These are phyloP conservation scores for Euclidium syriacum DNA, from an alignment of 345 rosid species.

Conservation along the genomic window DNA sequence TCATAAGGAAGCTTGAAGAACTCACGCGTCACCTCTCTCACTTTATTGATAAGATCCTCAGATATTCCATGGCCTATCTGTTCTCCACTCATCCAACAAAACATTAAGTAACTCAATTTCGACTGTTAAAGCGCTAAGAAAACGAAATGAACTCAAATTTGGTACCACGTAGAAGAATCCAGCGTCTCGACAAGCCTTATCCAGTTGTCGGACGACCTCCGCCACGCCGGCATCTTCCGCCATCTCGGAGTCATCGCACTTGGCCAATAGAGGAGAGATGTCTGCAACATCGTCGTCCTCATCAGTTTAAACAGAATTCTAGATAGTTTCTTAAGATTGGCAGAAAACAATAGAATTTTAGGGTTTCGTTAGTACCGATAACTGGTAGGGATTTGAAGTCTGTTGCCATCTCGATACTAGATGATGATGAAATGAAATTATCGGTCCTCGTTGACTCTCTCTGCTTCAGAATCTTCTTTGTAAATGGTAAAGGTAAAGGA, in stretches of 20 bases:
- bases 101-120: not conserved
- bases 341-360: not conserved
- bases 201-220: slow-evolving; percentile 54
- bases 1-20: slow-evolving; percentile 59
- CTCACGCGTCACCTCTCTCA: slow-evolving; percentile 38
- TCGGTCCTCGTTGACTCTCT: not conserved
- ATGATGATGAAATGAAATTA: no score
- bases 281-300: slow-evolving; percentile 37
- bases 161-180: slow-evolving; percentile 91
- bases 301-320: not conserved
- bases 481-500: not conserved
- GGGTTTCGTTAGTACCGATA: slow-evolving; percentile 37
- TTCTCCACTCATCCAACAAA: slow-evolving; percentile 22
- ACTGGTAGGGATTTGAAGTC: slow-evolving; percentile 60
- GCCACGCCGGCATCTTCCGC: slow-evolving; percentile 48
- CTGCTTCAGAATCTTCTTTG: not conserved
- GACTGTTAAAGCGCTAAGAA: not conserved
- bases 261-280: slow-evolving; percentile 50
- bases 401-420: slow-evolving; percentile 36
- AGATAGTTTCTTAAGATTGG: not conserved
- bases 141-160: not conserved
- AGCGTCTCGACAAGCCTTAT: slow-evolving; percentile 76
- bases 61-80: slow-evolving; percentile 83
- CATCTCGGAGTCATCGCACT: slow-evolving; percentile 59
- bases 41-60: slow-evolving; percentile 47